Conservation (phyloP, 2,329 filamentous ascomycete species). For the Trichoderma breve region DNA sequence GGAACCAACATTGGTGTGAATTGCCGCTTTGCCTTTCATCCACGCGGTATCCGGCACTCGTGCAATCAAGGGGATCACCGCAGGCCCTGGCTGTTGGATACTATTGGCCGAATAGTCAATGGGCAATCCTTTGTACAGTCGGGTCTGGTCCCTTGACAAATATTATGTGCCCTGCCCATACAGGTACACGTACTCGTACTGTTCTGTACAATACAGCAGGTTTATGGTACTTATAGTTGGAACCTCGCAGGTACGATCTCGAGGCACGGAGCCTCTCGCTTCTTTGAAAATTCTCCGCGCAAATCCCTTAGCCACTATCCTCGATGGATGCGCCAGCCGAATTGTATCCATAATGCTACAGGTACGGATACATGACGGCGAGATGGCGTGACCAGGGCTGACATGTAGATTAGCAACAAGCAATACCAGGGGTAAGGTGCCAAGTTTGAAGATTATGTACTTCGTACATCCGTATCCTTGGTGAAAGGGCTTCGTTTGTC, state of each 20-base stretch:
- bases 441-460: background rate
- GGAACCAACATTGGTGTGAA: background rate
- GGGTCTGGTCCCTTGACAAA: too few relatives aligned
- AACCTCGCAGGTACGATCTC: background rate
- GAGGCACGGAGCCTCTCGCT: background rate
- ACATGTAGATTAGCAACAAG: background rate
- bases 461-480: background rate
- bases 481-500: background rate
- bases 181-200: background rate
- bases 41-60: background rate
- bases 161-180: background rate
- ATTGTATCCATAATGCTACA: background rate
- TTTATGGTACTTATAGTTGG: background rate
- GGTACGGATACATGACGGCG: background rate
- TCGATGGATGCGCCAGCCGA: background rate
- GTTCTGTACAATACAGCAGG: background rate
- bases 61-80: background rate
- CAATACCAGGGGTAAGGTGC: background rate
- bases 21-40: background rate
- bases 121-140: background rate
- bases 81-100: background rate
- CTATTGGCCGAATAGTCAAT: background rate
- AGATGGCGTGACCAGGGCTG: conserved; percentile 16
- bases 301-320: background rate
- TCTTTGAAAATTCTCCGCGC: conserved; percentile 6